Evolutionary conservation across 805 yeast genomes (phyloP).

Genomic region (Diddensiella santjacobensis): DNA sequence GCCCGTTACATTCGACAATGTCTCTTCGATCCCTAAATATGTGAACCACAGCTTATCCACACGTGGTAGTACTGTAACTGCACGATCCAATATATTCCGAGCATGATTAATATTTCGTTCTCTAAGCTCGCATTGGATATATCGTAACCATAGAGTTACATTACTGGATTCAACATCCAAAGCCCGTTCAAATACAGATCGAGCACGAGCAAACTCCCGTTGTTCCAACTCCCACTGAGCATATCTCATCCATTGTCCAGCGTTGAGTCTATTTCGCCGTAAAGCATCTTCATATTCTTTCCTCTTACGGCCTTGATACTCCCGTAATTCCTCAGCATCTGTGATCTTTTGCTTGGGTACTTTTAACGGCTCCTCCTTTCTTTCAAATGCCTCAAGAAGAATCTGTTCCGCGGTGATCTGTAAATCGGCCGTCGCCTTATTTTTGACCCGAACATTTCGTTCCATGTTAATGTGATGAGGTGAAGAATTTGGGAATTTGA

Average conservation of each 20-base stretch:
- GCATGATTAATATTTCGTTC: slow-evolving; percentile 81
- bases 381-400: slow-evolving; percentile 56
- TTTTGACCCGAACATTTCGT: slow-evolving; percentile 29
- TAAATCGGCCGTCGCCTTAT: slow-evolving; percentile 43
- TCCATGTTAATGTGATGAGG: neutral
- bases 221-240: slow-evolving; percentile 84
- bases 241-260: slow-evolving; percentile 87
- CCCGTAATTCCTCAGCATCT: slow-evolving; percentile 78
- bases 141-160: slow-evolving; percentile 82
- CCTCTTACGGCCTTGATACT: slow-evolving; percentile 71
- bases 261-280: slow-evolving; percentile 74
- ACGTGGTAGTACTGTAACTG: slow-evolving; percentile 67
- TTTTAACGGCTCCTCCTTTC: slow-evolving; percentile 40
- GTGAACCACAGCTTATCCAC: slow-evolving; percentile 84
- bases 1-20: slow-evolving; percentile 57
- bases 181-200: slow-evolving; percentile 87
- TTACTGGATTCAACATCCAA: slow-evolving; percentile 68
- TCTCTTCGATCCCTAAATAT: slow-evolving; percentile 79
- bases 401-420: slow-evolving; percentile 67
- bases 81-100: slow-evolving; percentile 76
- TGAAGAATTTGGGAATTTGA: too few relatives aligned
- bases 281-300: slow-evolving; percentile 83
- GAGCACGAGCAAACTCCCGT: slow-evolving; percentile 70
- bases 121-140: slow-evolving; percentile 73
- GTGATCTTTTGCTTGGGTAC: slow-evolving; percentile 46